Evolutionary conservation across 2,329 filamentous ascomycete genomes (phyloP), one percentile per base, ranked within the genome.

Genomic region (Chrysoporthe puriensis): DNA sequence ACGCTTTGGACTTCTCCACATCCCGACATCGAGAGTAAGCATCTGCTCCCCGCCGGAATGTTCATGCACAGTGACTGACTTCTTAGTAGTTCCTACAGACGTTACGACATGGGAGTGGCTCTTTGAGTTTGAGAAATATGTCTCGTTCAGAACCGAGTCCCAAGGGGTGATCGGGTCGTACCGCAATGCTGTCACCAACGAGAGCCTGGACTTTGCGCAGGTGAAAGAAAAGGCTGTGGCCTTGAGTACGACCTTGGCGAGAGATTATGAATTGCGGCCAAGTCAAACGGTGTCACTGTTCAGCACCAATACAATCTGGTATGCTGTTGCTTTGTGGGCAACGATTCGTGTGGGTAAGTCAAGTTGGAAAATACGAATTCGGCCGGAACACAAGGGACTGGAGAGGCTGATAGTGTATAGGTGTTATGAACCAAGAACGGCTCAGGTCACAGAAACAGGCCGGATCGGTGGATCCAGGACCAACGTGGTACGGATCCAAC

Each of bases 401-500:
- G 1, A 9, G n/a, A 62, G 6, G n/a, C 18, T 66, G 46, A 66
- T 46, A 44, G 11, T 16, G 14, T 76, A 69, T 80, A 76, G n/a
- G n/a, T n/a, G n/a, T n/a, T n/a, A n/a, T n/a, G n/a, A n/a, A n/a
- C n/a, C n/a, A n/a, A n/a, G n/a, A n/a, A n/a, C n/a, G n/a, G n/a
- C n/a, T n/a, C n/a, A n/a, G n/a, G n/a, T n/a, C n/a, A n/a, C n/a
- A n/a, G n/a, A n/a, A n/a, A n/a, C n/a, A n/a, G n/a, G n/a, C n/a
- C n/a, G n/a, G n/a, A n/a, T n/a, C n/a, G n/a, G n/a, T n/a, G n/a
- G n/a, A n/a, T n/a, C n/a, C n/a, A n/a, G n/a, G n/a, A n/a, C n/a
- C n/a, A n/a, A n/a, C n/a, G n/a, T n/a, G n/a, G n/a, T n/a, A n/a
- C n/a, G n/a, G n/a, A n/a, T n/a, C n/a, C n/a, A n/a, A n/a, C n/a